Evolutionary conservation across 2,329 filamentous ascomycete species (phyloP).

Genomic region (Cytospora piceicola): DNA sequence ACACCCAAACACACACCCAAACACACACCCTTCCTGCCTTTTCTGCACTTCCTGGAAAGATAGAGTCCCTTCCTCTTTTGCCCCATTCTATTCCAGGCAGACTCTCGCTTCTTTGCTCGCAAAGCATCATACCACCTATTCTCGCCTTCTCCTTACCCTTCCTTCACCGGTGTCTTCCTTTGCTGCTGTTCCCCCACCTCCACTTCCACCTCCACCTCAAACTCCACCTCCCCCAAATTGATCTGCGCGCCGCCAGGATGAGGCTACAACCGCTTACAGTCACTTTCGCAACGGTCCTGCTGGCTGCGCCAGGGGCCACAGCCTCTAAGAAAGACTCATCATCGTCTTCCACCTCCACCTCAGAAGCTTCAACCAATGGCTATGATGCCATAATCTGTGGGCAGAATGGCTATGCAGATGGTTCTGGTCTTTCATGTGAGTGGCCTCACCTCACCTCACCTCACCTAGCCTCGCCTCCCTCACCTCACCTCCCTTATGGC

Average conservation of each 20-base stretch:
- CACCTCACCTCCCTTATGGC: neutral
- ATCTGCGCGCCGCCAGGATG: constrained; percentile 7
- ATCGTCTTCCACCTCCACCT: neutral
- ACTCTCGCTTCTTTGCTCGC: neutral
- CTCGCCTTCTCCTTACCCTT: no score
- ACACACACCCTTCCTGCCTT: neutral
- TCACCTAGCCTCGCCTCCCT: neutral
- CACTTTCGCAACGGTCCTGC: constrained; percentile 29
- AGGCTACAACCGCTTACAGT: neutral
- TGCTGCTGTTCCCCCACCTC: no score
- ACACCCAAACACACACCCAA: no score
- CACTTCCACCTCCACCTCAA: no score
- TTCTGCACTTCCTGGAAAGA: neutral
- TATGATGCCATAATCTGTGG: constrained; percentile 39
- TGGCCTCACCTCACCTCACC: neutral
- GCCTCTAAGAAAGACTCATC: neutral
- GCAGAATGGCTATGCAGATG: constrained; percentile 34
- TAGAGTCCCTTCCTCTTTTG: neutral
- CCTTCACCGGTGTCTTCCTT: neutral
- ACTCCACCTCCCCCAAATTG: neutral
- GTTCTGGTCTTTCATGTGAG: constrained; percentile 24
- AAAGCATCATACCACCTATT: no score
- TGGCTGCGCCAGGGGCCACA: constrained; percentile 23
- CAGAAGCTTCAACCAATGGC: constrained; percentile 24
- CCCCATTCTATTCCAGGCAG: neutral